Percentiles rank a stretch among this genome's conserved stretches.
phyloP scores from a whole-genome alignment of 2,329 filamentous ascomycete genomes.

The Fusarium sp. region DNA sequence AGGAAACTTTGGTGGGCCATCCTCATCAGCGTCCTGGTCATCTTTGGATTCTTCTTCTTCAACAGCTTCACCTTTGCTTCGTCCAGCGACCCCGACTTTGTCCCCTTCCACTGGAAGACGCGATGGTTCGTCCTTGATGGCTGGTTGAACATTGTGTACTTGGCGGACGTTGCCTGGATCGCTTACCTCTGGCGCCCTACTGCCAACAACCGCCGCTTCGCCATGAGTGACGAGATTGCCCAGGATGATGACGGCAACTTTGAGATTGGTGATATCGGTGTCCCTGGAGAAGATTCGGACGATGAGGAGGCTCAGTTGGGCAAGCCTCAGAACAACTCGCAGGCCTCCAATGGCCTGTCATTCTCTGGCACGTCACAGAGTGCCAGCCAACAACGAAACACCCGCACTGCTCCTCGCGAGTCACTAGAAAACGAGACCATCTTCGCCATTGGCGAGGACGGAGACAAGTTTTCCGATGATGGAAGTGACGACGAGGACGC shows the following conservation, averaged over 20 bases:
- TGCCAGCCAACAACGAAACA: constrained; percentile 36
- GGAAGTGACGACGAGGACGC: constrained; percentile 68
- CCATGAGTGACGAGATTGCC: constrained; percentile 98
- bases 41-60: constrained; percentile 98
- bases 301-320: constrained; percentile 67
- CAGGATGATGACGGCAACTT: constrained; percentile 97
- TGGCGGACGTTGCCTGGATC: constrained; percentile 91
- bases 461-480: constrained; percentile 85
- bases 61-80: constrained; percentile 97
- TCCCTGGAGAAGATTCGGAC: constrained; percentile 71
- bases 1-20: constrained; percentile 99
- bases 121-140: constrained; percentile 98
- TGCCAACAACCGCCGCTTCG: constrained; percentile 95
- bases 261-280: constrained; percentile 92
- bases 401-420: constrained; percentile 60
- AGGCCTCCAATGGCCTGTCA: constrained; percentile 44
- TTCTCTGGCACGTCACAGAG: constrained; percentile 40
- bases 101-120: constrained; percentile 96
- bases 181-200: constrained; percentile 98
- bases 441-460: constrained; percentile 90
- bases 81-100: constrained; percentile 85
- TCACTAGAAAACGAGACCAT: constrained; percentile 90
- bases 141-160: constrained; percentile 96
- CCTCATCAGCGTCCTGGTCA: constrained; percentile 89
- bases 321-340: constrained; percentile 44